phyloP scores from a whole-genome alignment of 352 stramenopile genomes.

The Phytophthora parvispora region DNA sequence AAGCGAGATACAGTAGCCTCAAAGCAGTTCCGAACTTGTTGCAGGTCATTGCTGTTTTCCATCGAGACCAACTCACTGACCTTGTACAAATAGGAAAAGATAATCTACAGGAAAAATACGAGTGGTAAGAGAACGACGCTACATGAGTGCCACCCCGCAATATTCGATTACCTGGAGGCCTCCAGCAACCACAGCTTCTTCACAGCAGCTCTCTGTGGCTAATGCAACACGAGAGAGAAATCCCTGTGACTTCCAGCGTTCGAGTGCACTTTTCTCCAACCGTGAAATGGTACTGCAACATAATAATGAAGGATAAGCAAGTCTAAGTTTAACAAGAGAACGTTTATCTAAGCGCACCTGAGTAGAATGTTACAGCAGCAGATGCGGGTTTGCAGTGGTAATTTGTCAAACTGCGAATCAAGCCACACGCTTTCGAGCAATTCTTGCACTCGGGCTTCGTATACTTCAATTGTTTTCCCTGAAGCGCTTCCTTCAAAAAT shows the following conservation, averaged over 20 bases:
- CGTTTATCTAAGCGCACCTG: slow-evolving; percentile 48
- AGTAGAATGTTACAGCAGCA: slow-evolving; percentile 77
- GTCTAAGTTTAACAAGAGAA: background rate
- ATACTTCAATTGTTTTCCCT: slow-evolving; percentile 1
- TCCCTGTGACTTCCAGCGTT: slow-evolving; percentile 33
- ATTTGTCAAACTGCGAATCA: slow-evolving; percentile 4
- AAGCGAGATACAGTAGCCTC: slow-evolving; percentile 28
- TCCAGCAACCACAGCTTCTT: slow-evolving; percentile 34
- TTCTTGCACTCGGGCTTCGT: slow-evolving; percentile 18
- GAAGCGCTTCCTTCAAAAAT: slow-evolving; percentile 27
- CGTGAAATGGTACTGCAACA: slow-evolving; percentile 36
- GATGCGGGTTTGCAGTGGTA: slow-evolving; percentile 61
- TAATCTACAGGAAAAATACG: slow-evolving; percentile 30
- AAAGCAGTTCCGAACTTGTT: slow-evolving; percentile 37
- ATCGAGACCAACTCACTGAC: slow-evolving; percentile 29
- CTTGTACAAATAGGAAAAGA: slow-evolving; percentile 65
- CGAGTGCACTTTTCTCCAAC: slow-evolving; percentile 25
- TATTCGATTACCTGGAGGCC: slow-evolving; percentile 38
- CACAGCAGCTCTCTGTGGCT: slow-evolving; percentile 21
- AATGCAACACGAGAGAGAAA: slow-evolving; percentile 26
- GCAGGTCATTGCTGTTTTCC: slow-evolving; percentile 23
- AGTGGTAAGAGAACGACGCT: too few relatives aligned
- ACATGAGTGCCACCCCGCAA: too few relatives aligned
- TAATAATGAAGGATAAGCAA: background rate
- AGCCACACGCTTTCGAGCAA: slow-evolving; percentile 24